Conservation (phyloP, 768 basidiomycete species). For the Leccinum truebloodii region DNA sequence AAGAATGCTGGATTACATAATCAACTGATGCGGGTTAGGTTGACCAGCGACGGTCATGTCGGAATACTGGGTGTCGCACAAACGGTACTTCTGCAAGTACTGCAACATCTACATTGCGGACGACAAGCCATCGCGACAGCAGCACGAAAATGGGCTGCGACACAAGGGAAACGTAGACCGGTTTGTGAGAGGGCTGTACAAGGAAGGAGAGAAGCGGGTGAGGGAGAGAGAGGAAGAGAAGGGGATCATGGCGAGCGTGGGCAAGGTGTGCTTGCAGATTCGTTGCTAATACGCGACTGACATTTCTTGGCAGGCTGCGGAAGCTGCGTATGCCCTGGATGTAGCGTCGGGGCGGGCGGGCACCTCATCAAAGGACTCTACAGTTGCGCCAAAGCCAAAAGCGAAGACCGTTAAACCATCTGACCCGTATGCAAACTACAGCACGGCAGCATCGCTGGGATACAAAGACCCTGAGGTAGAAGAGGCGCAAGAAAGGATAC, state of each 20-base stretch:
- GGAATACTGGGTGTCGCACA: conserved; percentile 92
- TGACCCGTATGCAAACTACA: conserved; percentile 80
- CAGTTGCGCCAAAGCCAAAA: conserved; percentile 33
- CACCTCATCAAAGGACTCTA: conserved; percentile 11
- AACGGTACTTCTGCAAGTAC: conserved; percentile 95
- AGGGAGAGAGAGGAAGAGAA: conserved; percentile 84
- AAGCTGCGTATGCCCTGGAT: conserved; percentile 77
- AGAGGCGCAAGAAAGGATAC: conserved; percentile 58
- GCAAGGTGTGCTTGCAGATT: conserved; percentile 51
- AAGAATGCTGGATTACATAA: conserved; percentile 18
- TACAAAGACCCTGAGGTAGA: conserved; percentile 77
- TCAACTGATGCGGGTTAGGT: not conserved
- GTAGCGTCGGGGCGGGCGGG: conserved; percentile 64
- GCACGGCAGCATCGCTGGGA: conserved; percentile 84
- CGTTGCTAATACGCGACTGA: not conserved
- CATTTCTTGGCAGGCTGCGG: conserved; percentile 57
- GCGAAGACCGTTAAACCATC: conserved; percentile 53
- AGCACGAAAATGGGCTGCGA: conserved; percentile 90
- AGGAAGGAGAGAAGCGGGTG: conserved; percentile 85
- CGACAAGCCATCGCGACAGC: conserved; percentile 87
- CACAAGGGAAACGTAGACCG: conserved; percentile 95
- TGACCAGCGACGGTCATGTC: conserved; percentile 52
- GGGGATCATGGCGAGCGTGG: conserved; percentile 82
- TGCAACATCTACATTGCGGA: conserved; percentile 97
- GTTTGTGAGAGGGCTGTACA: conserved; percentile 91